Percentiles rank a stretch among this genome's conserved stretches.
Conservation (phyloP, 495 filamentous ascomycete genomes). For the Penicillium paxilli region DNA sequence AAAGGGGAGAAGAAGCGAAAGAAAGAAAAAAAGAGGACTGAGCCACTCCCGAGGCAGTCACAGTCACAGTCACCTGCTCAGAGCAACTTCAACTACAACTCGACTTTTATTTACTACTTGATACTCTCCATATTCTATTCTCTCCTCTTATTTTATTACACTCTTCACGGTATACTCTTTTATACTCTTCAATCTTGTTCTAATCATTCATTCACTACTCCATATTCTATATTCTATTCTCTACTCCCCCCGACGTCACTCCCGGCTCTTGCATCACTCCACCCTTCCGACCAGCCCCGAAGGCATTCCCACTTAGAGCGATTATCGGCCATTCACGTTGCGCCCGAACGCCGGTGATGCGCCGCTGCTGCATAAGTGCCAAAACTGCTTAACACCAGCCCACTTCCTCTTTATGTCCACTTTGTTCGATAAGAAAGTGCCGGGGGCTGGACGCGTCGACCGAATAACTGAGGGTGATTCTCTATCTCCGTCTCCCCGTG, state of each 20-base stretch:
- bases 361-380: conserved; percentile 4
- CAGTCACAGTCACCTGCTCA: conserved; percentile 7
- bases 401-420: background rate
- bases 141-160: background rate
- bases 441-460: conserved; percentile 11
- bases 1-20: conserved; percentile 7
- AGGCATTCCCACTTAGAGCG: conserved; percentile 15
- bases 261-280: conserved; percentile 6
- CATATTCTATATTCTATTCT: background rate
- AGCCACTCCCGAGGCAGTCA: conserved; percentile 10
- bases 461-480: too few relatives aligned
- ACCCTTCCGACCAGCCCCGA: conserved; percentile 27
- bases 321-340: conserved; percentile 9
- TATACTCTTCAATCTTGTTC: background rate
- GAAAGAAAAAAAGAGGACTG: conserved; percentile 9
- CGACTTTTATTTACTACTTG: background rate
- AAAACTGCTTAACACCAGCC: background rate
- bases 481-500: too few relatives aligned
- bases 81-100: background rate
- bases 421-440: background rate
- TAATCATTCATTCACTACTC: background rate
- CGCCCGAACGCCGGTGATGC: background rate
- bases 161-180: too few relatives aligned
- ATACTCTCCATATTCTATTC: background rate
- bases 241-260: conserved; percentile 15